Evolutionary conservation across 1,139 yeast genomes (phyloP), one percentile per base, ranked within the genome.

Genomic region (Pichia kudriavzevii): DNA sequence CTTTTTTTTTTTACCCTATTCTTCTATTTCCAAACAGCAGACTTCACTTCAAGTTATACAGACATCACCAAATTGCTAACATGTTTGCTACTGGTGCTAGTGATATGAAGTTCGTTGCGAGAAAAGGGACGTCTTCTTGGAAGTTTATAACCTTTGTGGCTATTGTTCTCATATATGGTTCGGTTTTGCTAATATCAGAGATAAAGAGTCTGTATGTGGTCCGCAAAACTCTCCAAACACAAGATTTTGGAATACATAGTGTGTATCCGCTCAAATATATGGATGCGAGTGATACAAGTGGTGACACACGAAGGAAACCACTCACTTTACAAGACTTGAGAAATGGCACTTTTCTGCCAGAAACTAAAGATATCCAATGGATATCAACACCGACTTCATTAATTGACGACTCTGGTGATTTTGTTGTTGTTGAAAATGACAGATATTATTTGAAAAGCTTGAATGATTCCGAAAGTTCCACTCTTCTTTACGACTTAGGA

Each of bases 341-440:
- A 43, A 69, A 68, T 32, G 72, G 71, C 2, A 60, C 68, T 2
- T 79, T 79, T 44, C 41, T 50, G 0, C 76, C 85, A 0, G 57
- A 59, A 17, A 58, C 49, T 35, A 68, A 69, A 41, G 56, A 66
- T n/a, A 60, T 80, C 16, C 87, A 79, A 51, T 80, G 91, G 91
- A 70, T 79, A 32, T 62, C 62, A 32, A 71, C 71, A 14, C 72
- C 76, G 1, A 63, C 62, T 27, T 49, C 55, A 41, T 55, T 32
- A 8, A 41, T 52, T 18, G 54, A 67, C 41, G 79, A 73, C 47
- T 61, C 66, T 39, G 81, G 79, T n/a, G 72, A 76, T 10, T 74
- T 68, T 46, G 64, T 74, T 22, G 60, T 70, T 17, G 60, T 56
- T 21, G 56, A 56, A 20, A 47, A 53, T 22, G 50, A 56, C 11